Conservation (phyloP, 2,329 filamentous ascomycete genomes). For the Nigrograna mackinnonii region DNA sequence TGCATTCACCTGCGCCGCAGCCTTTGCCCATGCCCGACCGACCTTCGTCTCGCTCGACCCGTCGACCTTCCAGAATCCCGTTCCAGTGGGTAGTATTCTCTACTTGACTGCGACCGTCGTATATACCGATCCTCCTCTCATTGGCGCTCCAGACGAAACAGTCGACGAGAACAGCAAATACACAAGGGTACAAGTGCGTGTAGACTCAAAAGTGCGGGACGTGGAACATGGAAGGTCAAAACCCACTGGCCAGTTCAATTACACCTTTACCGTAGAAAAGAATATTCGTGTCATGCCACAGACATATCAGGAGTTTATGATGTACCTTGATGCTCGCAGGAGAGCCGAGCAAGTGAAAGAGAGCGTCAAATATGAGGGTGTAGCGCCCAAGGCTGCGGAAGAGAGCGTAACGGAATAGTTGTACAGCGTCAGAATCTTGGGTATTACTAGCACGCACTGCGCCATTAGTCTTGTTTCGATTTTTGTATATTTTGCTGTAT, state of each 20-base stretch:
- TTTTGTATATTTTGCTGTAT: no score
- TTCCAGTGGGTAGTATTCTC: conserved; percentile 73
- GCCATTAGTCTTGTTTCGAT: no score
- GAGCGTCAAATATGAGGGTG: conserved; percentile 28
- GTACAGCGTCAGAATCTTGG: no score
- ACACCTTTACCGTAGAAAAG: conserved; percentile 70
- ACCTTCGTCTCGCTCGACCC: conserved; percentile 75
- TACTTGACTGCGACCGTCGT: conserved; percentile 74
- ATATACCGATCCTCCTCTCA: conserved; percentile 67
- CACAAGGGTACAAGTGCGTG: conserved; percentile 70
- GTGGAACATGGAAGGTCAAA: conserved; percentile 71
- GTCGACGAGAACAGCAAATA: conserved; percentile 44
- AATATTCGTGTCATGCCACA: conserved; percentile 69
- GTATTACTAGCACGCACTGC: no score
- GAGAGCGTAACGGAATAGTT: conserved; percentile 40
- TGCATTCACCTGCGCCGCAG: conserved; percentile 74
- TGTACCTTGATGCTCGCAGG: conserved; percentile 64
- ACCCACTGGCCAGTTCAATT: conserved; percentile 75
- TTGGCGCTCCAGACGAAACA: conserved; percentile 40
- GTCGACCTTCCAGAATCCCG: conserved; percentile 74
- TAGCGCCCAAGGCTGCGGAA: conserved; percentile 32
- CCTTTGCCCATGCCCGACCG: conserved; percentile 70
- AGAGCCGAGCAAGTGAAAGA: conserved; percentile 55
- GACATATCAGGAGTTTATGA: conserved; percentile 67
- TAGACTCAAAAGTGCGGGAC: conserved; percentile 72